Conservation (phyloP, 306 rosid species). For the Ammopiptanthus mongolicus region DNA sequence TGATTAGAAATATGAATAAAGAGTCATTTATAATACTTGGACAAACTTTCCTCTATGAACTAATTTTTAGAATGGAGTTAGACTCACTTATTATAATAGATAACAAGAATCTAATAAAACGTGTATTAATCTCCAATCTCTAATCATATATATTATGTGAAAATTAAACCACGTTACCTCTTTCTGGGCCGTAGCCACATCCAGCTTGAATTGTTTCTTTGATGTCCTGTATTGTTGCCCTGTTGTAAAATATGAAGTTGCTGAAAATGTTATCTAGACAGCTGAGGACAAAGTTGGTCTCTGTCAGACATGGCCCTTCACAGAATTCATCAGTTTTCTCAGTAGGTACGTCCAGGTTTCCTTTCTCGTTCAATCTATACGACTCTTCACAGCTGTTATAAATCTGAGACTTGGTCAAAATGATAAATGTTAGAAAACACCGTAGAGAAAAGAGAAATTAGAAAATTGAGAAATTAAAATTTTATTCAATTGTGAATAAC, state of each 20-base stretch:
- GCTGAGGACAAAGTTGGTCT: slow-evolving; percentile 64
- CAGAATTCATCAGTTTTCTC: slow-evolving; percentile 56
- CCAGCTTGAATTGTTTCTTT: slow-evolving; percentile 55
- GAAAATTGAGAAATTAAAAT: too few species aligned
- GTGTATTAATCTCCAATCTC: background rate
- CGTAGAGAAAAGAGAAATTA: too few species aligned
- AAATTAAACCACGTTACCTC: slow-evolving; percentile 45
- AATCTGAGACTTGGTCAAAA: slow-evolving; percentile 35
- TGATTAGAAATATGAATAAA: too few species aligned
- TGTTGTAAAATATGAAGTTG: slow-evolving; percentile 64
- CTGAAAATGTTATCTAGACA: slow-evolving; percentile 59
- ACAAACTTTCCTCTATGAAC: too few species aligned
- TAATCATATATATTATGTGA: background rate
- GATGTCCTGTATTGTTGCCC: slow-evolving; percentile 62
- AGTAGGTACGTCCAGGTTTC: slow-evolving; percentile 47
- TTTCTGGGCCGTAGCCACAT: slow-evolving; percentile 71
- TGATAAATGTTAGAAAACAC: background rate
- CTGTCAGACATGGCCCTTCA: slow-evolving; percentile 63
- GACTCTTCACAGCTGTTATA: slow-evolving; percentile 76
- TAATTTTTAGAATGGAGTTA: too few species aligned
- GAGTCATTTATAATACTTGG: too few species aligned
- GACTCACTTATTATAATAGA: too few species aligned
- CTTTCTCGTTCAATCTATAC: slow-evolving; percentile 49
- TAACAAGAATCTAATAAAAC: background rate
- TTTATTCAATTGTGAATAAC: too few species aligned